These are phyloP conservation scores for Marsdenia floribunda DNA, from an alignment of 257 asterid species.

Conservation along the genomic window DNA sequence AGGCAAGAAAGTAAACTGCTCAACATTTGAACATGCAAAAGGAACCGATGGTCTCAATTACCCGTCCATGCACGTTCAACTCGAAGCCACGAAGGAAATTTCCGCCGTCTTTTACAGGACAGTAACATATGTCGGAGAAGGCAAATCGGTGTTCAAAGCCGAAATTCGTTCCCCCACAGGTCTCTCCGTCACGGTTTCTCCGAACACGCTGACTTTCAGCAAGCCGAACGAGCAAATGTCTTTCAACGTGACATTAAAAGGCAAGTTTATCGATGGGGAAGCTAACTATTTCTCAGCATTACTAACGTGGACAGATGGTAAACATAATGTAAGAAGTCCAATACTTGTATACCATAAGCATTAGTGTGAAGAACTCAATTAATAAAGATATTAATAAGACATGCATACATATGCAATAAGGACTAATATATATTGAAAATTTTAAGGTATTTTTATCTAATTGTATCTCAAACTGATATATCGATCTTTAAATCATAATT, in stretches of 20 bases:
- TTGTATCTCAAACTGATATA: no score
- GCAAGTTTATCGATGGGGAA: constrained; percentile 29
- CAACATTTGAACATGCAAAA: constrained; percentile 25
- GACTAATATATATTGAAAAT: no score
- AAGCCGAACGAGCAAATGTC: constrained; percentile 34
- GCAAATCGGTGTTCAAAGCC: constrained; percentile 39
- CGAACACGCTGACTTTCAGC: constrained; percentile 35
- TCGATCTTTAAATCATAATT: no score
- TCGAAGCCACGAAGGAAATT: constrained; percentile 24
- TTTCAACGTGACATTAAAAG: constrained; percentile 48
- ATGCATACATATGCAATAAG: no score
- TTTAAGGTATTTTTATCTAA: no score
- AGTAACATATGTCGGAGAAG: constrained; percentile 52
- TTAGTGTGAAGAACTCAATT: neutral
- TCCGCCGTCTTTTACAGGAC: constrained; percentile 47
- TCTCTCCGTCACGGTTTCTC: constrained; percentile 43
- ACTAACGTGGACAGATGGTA: constrained; percentile 35
- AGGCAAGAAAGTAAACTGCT: constrained; percentile 44
- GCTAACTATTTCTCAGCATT: constrained; percentile 19
- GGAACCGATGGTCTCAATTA: constrained; percentile 72
- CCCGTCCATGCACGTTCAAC: constrained; percentile 55
- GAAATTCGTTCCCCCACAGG: constrained; percentile 31
- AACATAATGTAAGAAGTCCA: constrained; percentile 54
- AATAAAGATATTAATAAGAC: no score
- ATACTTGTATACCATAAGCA: constrained; percentile 35